These are phyloP conservation scores for Tolypocladium ovalisporum DNA, from an alignment of 2,329 filamentous ascomycete genomes.

Conservation along the genomic window DNA sequence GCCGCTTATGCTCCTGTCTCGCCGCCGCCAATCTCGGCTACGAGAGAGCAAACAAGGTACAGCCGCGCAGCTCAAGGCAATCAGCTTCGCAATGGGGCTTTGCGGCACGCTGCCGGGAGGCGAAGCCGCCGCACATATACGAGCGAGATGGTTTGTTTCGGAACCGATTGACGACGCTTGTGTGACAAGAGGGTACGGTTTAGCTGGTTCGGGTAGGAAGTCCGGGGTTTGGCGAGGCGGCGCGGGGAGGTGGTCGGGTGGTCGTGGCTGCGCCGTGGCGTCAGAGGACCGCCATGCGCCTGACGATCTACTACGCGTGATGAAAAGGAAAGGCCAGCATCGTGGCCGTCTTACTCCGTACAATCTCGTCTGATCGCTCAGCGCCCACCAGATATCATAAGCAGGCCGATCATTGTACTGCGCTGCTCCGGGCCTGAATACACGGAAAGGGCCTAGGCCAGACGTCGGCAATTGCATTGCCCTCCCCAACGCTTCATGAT, in stretches of 20 bases:
- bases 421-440: no score
- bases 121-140: not conserved
- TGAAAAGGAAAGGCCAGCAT: not conserved
- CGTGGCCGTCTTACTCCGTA: not conserved
- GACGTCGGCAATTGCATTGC: not conserved
- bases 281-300: not conserved
- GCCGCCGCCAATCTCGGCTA: not conserved
- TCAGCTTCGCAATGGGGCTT: not conserved
- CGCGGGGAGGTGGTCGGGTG: not conserved
- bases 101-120: not conserved
- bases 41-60: not conserved
- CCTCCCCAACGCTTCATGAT: not conserved
- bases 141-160: not conserved
- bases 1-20: not conserved
- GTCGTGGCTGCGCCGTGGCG: not conserved
- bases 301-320: not conserved
- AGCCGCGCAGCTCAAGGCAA: not conserved
- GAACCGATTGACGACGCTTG: not conserved
- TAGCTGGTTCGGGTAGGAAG: not conserved
- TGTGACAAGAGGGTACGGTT: not conserved
- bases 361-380: no score
- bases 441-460: not conserved
- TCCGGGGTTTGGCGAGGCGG: not conserved
- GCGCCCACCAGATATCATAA: not conserved
- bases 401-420: not conserved